Percentiles rank a stretch among this genome's conserved stretches.
Conservation (phyloP, 2,329 filamentous ascomycete genomes). For the Pseudogymnoascus pannorum region DNA sequence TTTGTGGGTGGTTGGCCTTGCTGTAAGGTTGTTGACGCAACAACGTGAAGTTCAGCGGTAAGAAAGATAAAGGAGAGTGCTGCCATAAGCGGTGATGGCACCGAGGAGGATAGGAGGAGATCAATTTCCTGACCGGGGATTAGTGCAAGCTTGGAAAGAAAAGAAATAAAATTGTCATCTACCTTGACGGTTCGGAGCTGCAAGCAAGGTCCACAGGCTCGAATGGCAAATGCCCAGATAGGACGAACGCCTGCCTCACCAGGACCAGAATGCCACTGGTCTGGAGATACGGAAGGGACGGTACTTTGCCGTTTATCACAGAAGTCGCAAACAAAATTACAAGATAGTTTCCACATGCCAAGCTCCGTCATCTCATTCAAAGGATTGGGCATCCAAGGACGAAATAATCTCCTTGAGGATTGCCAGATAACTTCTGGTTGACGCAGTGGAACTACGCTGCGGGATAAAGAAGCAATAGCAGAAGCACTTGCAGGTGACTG, state of each 20-base stretch:
- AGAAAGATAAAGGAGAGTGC: conserved; percentile 65
- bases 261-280: conserved; percentile 53
- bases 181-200: conserved; percentile 57
- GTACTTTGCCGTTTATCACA: conserved; percentile 43
- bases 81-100: conserved; percentile 54
- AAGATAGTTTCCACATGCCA: conserved; percentile 68
- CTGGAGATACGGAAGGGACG: conserved; percentile 26
- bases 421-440: conserved; percentile 65
- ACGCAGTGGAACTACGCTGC: conserved; percentile 29
- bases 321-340: conserved; percentile 57
- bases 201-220: conserved; percentile 61
- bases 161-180: conserved; percentile 25
- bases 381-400: conserved; percentile 62
- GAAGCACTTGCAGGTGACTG: conserved; percentile 29
- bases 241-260: conserved; percentile 52
- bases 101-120: conserved; percentile 53
- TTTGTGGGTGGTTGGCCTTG: conserved; percentile 39
- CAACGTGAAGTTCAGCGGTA: conserved; percentile 52
- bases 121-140: conserved; percentile 56
- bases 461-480: conserved; percentile 31
- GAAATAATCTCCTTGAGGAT: conserved; percentile 56
- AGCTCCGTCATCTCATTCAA: conserved; percentile 59
- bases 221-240: conserved; percentile 65
- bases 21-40: conserved; percentile 50
- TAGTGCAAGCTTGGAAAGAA: conserved; percentile 17